Evolutionary conservation across 192 early-diverging fungal species (phyloP), one percentile per base, ranked within the genome.

Genomic region (Coemansia sp.): DNA sequence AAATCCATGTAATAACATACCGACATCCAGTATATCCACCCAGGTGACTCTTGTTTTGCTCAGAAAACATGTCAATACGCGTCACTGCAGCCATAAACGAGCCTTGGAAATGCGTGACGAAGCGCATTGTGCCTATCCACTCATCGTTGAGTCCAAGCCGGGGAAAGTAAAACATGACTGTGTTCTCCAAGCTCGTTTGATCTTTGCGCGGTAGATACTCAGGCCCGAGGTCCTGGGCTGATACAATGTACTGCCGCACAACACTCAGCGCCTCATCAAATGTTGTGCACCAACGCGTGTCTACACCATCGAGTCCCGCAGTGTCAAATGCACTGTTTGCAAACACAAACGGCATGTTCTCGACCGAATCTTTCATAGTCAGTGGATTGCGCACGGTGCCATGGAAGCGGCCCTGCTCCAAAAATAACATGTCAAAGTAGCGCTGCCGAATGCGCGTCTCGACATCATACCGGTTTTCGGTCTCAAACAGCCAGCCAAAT

Each of bases 401-500:
- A 3, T 16, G n/a, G 4, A 67, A 10, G 9, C 47, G 39, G 2
- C 53, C 61, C 4, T 61, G 38, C 26, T 75, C 73, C 3, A 75
- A 26, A n/a, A 75, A n/a, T n/a, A 56, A 21, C 37, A 57, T 17
- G 17, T 75, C 73, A 59, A 69, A 75, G 52, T 62, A 69, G 21
- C 66, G 66, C 54, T 54, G 37, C 17, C 67, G 62, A 6, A 69
- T 47, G 16, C 2, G 55, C 49, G 45, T 21, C 22, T 74, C 72
- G n/a, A 65, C 47, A 14, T 65, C 54, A 19, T 69, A 64, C 47
- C 64, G 60, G 39, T 57, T 61, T n/a, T 23, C 6, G 3, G 31
- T 16, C 27, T 16, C 35, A 16, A 65, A 59, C 39, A 65, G 52
- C 73, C 67, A 69, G 7, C n/a, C n/a, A 25, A 75, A 75, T 54